These are phyloP conservation scores for Helichrysum umbraculigerum DNA, from an alignment of 129 eudicot species.

Conservation along the genomic window DNA sequence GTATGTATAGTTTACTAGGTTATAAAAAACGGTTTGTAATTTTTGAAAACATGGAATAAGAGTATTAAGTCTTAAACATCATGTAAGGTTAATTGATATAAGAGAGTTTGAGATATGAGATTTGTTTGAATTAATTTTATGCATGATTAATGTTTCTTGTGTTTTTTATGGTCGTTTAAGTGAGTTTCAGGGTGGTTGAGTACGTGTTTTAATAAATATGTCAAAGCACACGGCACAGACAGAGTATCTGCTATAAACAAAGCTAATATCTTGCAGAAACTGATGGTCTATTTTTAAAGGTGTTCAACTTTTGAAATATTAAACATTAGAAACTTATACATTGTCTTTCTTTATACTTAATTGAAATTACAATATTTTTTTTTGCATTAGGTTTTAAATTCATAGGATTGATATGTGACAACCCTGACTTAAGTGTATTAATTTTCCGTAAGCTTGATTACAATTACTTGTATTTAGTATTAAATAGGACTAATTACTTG, in stretches of 20 bases:
- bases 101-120: not conserved
- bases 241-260: constrained; percentile 94
- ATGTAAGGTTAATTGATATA: constrained; percentile 30
- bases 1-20: no score
- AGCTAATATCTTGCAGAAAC: constrained; percentile 96
- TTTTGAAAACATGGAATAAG: constrained; percentile 95
- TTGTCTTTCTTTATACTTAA: no score
- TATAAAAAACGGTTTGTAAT: constrained; percentile 91
- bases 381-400: no score
- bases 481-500: no score
- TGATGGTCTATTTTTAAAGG: constrained; percentile 98
- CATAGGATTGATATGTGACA: no score
- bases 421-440: no score
- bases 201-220: constrained; percentile 95
- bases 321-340: not conserved
- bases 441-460: no score
- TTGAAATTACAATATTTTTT: no score
- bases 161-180: constrained; percentile 53
- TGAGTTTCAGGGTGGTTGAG: constrained; percentile 94
- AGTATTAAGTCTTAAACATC: constrained; percentile 98
- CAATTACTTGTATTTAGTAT: no score
- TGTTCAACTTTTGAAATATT: constrained; percentile 7
- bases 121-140: no score
- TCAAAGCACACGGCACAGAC: constrained; percentile 77
- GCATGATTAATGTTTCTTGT: no score